A percentile compares a stretch with the other conserved stretches of the same genome.
These are phyloP conservation scores for Lipomyces orientalis DNA, from an alignment of 805 yeast species.

Conservation along the genomic window DNA sequence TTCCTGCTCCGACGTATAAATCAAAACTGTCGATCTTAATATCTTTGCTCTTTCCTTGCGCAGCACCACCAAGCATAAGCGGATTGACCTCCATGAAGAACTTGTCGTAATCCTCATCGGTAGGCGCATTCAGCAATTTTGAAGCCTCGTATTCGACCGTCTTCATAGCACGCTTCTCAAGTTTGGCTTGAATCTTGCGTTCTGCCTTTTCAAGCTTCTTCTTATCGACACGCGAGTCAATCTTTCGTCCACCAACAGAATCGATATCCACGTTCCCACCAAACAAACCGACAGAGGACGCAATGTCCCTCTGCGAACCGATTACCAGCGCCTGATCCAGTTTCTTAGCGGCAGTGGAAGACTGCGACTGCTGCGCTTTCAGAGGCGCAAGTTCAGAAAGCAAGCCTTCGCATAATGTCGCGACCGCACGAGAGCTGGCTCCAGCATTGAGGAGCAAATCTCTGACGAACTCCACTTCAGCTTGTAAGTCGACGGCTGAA, in stretches of 20 bases:
- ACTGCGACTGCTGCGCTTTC: constrained; percentile 63
- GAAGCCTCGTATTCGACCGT: constrained; percentile 92
- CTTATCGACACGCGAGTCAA: constrained; percentile 93
- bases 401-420: constrained; percentile 54
- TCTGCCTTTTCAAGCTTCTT: constrained; percentile 97
- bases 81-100: constrained; percentile 96
- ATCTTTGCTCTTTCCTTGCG: constrained; percentile 78
- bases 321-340: constrained; percentile 69
- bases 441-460: constrained; percentile 81
- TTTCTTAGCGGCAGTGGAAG: constrained; percentile 72
- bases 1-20: constrained; percentile 93
- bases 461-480: constrained; percentile 71
- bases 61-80: constrained; percentile 76
- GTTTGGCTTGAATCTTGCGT: constrained; percentile 94
- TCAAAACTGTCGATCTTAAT: constrained; percentile 92
- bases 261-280: constrained; percentile 86
- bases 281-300: constrained; percentile 74
- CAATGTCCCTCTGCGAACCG: constrained; percentile 70
- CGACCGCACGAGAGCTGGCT: constrained; percentile 65
- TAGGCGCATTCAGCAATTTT: constrained; percentile 68
- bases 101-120: constrained; percentile 81
- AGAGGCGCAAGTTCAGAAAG: constrained; percentile 60
- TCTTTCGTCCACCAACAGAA: constrained; percentile 80
- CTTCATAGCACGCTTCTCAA: constrained; percentile 71
- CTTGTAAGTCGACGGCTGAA: constrained; percentile 66